A percentile compares a stretch with the other conserved stretches of the same genome.
Evolutionary conservation across 352 stramenopile species (phyloP).

Genomic region (Globisporangium polare): DNA sequence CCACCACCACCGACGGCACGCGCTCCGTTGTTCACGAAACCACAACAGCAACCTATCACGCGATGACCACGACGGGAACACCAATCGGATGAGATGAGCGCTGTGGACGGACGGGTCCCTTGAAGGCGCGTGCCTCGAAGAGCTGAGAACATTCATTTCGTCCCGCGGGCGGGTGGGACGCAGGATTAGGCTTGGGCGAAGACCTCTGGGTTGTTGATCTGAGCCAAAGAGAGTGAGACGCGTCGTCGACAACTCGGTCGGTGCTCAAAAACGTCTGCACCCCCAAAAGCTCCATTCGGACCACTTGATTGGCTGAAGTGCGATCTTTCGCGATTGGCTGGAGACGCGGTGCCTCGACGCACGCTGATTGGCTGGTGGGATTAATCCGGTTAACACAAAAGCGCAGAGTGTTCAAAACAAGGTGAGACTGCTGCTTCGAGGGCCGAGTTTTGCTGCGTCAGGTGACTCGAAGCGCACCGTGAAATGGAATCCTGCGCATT

Average conservation of each 20-base stretch:
- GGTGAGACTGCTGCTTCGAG: not conserved
- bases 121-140: conserved; percentile 2
- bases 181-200: too few relatives aligned
- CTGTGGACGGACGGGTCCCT: not conserved
- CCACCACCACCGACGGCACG: not conserved
- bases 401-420: not conserved
- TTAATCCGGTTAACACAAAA: not conserved
- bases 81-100: not conserved
- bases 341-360: not conserved
- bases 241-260: not conserved
- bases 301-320: too few relatives aligned
- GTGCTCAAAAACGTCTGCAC: not conserved
- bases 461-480: not conserved
- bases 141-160: not conserved
- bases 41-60: not conserved
- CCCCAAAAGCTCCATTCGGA: not conserved
- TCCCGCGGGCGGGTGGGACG: too few relatives aligned
- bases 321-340: not conserved
- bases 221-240: not conserved
- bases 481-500: not conserved
- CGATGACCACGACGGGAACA: not conserved
- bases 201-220: not conserved
- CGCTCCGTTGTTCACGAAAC: not conserved
- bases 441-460: too few relatives aligned
- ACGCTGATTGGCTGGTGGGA: not conserved